phyloP scores from a whole-genome alignment of 192 early-diverging fungal genomes.

The Diversispora epigaea region DNA sequence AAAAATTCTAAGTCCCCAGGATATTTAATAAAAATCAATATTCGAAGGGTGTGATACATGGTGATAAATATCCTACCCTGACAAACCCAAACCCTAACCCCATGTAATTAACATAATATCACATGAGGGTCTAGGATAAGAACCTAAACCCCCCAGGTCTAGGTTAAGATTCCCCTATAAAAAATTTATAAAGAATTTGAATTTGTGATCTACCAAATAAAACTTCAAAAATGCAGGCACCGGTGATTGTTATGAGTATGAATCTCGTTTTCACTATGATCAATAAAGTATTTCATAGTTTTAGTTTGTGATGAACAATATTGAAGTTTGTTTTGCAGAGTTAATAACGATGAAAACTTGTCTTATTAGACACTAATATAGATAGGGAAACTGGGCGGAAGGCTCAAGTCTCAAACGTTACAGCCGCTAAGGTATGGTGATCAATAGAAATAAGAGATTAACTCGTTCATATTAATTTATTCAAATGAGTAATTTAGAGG shows the following conservation, averaged over 20 bases:
- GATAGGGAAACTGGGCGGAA: conserved; percentile 95
- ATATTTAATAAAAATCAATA: no score
- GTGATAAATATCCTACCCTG: no score
- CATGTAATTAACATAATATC: no score
- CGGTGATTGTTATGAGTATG: conserved; percentile 87
- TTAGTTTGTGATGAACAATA: no score
- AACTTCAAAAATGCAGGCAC: conserved; percentile 68
- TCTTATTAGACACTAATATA: conserved; percentile 70
- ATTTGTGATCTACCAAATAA: background rate
- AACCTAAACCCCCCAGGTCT: no score
- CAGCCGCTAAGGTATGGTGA: conserved; percentile 86
- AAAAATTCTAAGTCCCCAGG: no score
- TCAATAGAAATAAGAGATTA: background rate
- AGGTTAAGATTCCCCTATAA: no score
- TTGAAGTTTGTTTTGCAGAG: no score
- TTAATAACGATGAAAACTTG: background rate
- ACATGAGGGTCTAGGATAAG: no score
- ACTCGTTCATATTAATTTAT: background rate
- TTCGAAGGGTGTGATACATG: no score
- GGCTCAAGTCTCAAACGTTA: conserved; percentile 97
- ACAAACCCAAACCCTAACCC: no score
- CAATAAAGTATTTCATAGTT: background rate
- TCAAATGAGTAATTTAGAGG: background rate
- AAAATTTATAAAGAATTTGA: no score
- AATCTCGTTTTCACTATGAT: conserved; percentile 4